Evolutionary conservation across 2,329 filamentous ascomycete genomes (phyloP).

Genomic region (Fusarium pininemorale): DNA sequence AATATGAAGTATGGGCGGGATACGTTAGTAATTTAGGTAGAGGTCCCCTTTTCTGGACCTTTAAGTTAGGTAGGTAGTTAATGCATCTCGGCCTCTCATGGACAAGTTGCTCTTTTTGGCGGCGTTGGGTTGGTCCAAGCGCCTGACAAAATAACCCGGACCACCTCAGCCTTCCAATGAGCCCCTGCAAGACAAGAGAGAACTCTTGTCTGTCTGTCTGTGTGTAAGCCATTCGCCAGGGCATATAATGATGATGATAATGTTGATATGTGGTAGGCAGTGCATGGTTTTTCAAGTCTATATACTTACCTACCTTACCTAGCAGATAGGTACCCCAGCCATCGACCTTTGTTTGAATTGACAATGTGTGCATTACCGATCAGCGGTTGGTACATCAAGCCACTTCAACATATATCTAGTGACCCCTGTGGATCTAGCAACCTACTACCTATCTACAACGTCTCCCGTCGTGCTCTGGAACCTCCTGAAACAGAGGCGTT

Average conservation of each 20-base stretch:
- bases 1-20: constrained; percentile 6
- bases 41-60: constrained; percentile 46
- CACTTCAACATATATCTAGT: background rate
- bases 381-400: background rate
- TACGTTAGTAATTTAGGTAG: constrained; percentile 29
- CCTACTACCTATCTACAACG: background rate
- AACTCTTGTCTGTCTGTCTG: background rate
- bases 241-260: background rate
- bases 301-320: too few relatives aligned
- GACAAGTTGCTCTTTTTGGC: constrained; percentile 43
- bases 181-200: background rate
- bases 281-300: background rate
- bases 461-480: background rate
- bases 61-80: constrained; percentile 4
- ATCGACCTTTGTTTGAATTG: background rate
- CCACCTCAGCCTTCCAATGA: background rate
- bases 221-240: background rate
- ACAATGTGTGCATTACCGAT: background rate
- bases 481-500: constrained; percentile 19
- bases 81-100: constrained; percentile 39
- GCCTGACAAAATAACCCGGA: constrained; percentile 42
- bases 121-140: constrained; percentile 42
- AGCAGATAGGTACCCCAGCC: background rate
- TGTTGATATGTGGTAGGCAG: background rate
- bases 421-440: background rate